phyloP scores from a whole-genome alignment of 2,329 filamentous ascomycete genomes.

The Fusarium vanettenii region DNA sequence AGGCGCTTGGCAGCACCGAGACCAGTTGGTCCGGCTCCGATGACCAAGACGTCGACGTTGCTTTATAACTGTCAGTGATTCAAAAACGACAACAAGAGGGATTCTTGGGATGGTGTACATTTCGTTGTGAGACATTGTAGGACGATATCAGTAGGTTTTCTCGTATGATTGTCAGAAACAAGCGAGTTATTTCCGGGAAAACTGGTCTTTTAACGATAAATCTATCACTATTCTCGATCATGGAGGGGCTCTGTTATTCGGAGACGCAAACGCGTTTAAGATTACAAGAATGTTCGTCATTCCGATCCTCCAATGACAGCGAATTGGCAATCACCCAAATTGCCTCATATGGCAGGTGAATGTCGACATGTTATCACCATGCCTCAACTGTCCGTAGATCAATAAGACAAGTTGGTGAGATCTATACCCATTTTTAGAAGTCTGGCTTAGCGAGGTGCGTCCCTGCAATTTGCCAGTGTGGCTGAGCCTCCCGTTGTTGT shows the following conservation, averaged over 20 bases:
- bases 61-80: conserved; percentile 55
- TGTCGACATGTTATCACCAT: neutral
- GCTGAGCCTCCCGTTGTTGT: neutral
- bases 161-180: neutral
- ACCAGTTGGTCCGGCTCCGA: conserved; percentile 97
- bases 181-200: neutral
- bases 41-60: conserved; percentile 95
- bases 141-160: neutral
- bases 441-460: neutral
- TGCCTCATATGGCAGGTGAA: neutral
- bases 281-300: neutral
- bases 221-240: neutral
- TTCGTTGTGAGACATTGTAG: neutral
- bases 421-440: neutral
- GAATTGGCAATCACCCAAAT: neutral
- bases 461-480: neutral
- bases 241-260: neutral
- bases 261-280: neutral
- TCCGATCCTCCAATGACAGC: neutral
- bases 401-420: neutral
- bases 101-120: neutral
- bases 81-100: too few relatives aligned
- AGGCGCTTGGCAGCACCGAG: conserved; percentile 98
- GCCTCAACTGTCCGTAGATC: neutral
- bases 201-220: neutral